Evolutionary conservation across 495 filamentous ascomycete genomes (phyloP), one percentile per base, ranked within the genome.

Genomic region (Trichoderma reesei): DNA sequence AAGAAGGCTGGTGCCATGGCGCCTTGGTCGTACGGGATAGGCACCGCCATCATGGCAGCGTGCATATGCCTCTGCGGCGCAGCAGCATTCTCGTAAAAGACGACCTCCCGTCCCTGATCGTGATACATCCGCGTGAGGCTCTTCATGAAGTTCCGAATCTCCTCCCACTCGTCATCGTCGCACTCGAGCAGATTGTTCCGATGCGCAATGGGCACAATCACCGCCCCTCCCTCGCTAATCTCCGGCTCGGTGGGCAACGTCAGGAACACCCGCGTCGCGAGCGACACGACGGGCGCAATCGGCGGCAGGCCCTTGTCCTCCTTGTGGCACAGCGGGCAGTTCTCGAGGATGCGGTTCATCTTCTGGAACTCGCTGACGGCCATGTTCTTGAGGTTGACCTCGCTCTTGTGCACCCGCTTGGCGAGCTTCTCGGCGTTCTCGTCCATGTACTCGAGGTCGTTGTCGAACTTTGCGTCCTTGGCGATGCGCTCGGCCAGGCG

Each of bases 81-180:
- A 7, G 91, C 92, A 10, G 95, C 94, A 70, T 97, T 97, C 68
- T 98, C 94, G 80, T 98, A 98, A 79, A 98, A 98, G 61, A 98
- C 79, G 3, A 98, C 95, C 70, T 91, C 90, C 42, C 88, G 86
- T 36, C 89, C 91, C 70, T 94, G 91, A 36, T 90, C 87, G 75
- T 92, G 89, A 73, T 98, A 98, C 85, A 96, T 85, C 59, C 92
- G 86, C 2, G 87, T 97, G 38, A 98, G 83, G 70, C 84, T 89
- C 77, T 98, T 98, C 92, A 98, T 98, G 75, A 98, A 98, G 74
- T 98, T 98, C 73, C 92, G 88, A 44, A 98, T 90, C 72, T 98
- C 94, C 69, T 98, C 94, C 94, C 95, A 98, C 73, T 98, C 94
- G 70, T 98, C 95, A 71, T 98, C 95, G 71, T 98, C 95, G 71